These are phyloP conservation scores for Zelopaecilomyces penicillatus DNA, from an alignment of 2,329 filamentous ascomycete species.

Conservation along the genomic window DNA sequence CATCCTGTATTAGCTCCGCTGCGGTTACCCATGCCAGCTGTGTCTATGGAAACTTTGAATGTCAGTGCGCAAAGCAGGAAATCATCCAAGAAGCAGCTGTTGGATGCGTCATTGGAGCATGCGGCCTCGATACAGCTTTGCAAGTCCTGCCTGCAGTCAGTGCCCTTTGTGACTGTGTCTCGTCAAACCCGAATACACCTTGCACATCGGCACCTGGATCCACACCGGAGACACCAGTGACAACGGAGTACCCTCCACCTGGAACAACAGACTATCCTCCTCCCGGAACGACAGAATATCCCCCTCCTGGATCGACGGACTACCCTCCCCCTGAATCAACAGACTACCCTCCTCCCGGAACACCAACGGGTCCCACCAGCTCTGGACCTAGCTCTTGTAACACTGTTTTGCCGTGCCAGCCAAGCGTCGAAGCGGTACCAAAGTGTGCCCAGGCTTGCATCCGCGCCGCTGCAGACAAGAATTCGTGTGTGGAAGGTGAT, in stretches of 20 bases:
- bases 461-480: slow-evolving; percentile 8
- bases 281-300: neutral
- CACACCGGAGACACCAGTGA: too few relatives aligned
- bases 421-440: slow-evolving; percentile 8
- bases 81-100: slow-evolving; percentile 11
- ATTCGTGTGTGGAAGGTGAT: slow-evolving; percentile 8
- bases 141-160: slow-evolving; percentile 14
- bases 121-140: slow-evolving; percentile 11
- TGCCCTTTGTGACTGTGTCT: slow-evolving; percentile 17
- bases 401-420: slow-evolving; percentile 5
- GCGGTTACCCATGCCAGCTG: slow-evolving; percentile 9
- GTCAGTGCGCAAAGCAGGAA: slow-evolving; percentile 10
- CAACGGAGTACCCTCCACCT: too few relatives aligned
- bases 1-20: slow-evolving; percentile 11
- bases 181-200: slow-evolving; percentile 10
- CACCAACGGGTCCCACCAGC: neutral
- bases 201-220: neutral
- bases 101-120: slow-evolving; percentile 16
- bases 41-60: slow-evolving; percentile 9
- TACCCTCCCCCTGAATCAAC: neutral
- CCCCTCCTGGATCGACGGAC: too few relatives aligned
- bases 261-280: too few relatives aligned
- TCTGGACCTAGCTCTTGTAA: neutral
- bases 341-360: neutral
- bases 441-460: slow-evolving; percentile 11